Evolutionary conservation across 2,329 filamentous ascomycete genomes (phyloP).

Genomic region (Aspergillus fumigatus): DNA sequence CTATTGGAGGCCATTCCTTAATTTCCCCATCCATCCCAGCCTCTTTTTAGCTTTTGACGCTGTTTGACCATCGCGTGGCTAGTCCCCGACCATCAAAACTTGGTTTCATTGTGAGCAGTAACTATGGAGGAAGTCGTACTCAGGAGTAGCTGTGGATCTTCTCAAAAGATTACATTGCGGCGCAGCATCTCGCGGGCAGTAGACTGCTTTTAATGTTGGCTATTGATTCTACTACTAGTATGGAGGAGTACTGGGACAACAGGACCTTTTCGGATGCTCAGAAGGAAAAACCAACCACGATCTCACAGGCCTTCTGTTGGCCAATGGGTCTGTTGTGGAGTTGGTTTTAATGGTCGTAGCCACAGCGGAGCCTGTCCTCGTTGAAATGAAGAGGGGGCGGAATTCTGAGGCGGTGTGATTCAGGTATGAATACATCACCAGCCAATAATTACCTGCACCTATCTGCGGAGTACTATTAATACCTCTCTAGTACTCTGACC

Average conservation of each 20-base stretch:
- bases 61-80: background rate
- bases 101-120: background rate
- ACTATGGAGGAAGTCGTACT: background rate
- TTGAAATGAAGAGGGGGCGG: background rate
- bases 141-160: background rate
- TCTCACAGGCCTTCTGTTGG: background rate
- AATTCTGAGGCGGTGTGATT: background rate
- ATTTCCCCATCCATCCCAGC: background rate
- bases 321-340: too few relatives aligned
- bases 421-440: background rate
- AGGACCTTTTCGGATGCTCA: background rate
- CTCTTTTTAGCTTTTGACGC: slow-evolving; percentile 1
- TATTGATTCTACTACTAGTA: background rate
- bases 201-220: too few relatives aligned
- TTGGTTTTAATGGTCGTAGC: background rate
- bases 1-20: background rate
- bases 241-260: too few relatives aligned
- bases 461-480: too few relatives aligned
- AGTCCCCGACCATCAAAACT: background rate
- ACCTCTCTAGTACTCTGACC: background rate
- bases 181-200: too few relatives aligned
- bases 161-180: background rate
- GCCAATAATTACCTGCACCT: background rate
- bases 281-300: background rate
- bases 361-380: background rate